Evolutionary conservation across 441 rosid species (phyloP).

Genomic region (Adansonia rubrostipa): DNA sequence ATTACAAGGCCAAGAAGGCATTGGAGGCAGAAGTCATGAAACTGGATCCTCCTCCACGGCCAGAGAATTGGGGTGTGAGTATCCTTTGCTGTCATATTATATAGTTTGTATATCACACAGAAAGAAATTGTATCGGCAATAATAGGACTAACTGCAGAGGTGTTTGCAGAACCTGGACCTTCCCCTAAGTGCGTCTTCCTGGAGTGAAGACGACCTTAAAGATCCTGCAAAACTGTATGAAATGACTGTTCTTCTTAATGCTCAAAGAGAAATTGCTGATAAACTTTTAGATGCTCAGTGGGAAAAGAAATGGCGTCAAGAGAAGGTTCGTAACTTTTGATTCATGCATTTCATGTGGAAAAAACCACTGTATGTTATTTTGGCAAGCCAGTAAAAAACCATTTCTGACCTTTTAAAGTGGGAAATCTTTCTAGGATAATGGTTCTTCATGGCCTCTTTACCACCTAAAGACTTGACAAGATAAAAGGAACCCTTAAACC

Average conservation of each 20-base stretch:
- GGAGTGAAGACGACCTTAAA: constrained; percentile 90
- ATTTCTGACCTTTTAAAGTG: not conserved
- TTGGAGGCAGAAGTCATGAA: constrained; percentile 78
- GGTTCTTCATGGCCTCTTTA: constrained; percentile 2
- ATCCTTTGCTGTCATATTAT: constrained; percentile 18
- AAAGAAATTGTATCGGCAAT: not conserved
- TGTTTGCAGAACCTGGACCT: constrained; percentile 72
- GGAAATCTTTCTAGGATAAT: not conserved
- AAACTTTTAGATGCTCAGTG: constrained; percentile 84
- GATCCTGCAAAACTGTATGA: constrained; percentile 74
- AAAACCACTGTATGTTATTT: not conserved
- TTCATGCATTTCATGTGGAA: not conserved
- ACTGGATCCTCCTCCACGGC: constrained; percentile 80
- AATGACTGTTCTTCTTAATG: constrained; percentile 89
- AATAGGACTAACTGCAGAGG: constrained; percentile 33
- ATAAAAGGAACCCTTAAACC: not conserved
- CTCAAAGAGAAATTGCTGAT: constrained; percentile 90
- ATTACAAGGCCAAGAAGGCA: constrained; percentile 80
- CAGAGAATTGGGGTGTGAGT: constrained; percentile 92
- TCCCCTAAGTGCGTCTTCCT: constrained; percentile 75
- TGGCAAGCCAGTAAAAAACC: not conserved
- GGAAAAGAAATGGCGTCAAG: constrained; percentile 91
- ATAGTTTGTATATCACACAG: not conserved
- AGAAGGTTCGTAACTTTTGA: constrained; percentile 56
- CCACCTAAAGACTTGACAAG: not conserved